Conservation (phyloP, 2,329 filamentous ascomycete species). For the Madurella mycetomatis region DNA sequence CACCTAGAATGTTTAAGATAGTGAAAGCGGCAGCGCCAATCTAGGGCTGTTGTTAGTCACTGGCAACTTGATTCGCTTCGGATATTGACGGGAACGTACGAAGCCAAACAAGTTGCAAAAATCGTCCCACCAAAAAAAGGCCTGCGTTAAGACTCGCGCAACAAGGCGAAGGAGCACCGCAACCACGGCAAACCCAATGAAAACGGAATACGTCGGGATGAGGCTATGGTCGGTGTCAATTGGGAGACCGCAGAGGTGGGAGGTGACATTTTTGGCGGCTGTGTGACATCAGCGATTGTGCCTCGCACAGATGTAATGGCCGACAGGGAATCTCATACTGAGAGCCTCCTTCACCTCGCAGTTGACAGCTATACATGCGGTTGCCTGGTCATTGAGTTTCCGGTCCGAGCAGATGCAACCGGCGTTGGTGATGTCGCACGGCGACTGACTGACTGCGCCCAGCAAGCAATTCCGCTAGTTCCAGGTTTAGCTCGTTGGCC, state of each 20-base stretch:
- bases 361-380: constrained; percentile 7
- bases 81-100: neutral
- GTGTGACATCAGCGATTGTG: neutral
- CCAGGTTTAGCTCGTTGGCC: neutral
- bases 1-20: constrained; percentile 14
- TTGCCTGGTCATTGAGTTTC: constrained; percentile 26
- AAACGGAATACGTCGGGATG: constrained; percentile 16
- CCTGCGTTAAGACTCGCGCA: constrained; percentile 22
- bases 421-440: constrained; percentile 11
- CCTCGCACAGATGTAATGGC: neutral
- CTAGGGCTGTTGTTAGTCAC: constrained; percentile 1
- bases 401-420: constrained; percentile 32
- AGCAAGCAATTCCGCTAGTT: constrained; percentile 1
- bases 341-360: constrained; percentile 18
- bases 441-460: neutral
- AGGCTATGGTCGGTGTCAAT: constrained; percentile 8
- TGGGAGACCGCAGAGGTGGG: constrained; percentile 11
- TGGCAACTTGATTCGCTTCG: neutral
- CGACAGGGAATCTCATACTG: constrained; percentile 4
- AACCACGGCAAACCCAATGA: constrained; percentile 19
- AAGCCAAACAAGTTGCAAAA: constrained; percentile 22
- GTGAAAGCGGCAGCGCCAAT: constrained; percentile 18
- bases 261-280: constrained; percentile 20
- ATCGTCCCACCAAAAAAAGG: constrained; percentile 28
- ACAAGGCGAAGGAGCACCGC: constrained; percentile 20